Evolutionary conservation across 768 basidiomycete species (phyloP), one percentile per base, ranked within the genome.

Genomic region (Xanthoconium stramineum): DNA sequence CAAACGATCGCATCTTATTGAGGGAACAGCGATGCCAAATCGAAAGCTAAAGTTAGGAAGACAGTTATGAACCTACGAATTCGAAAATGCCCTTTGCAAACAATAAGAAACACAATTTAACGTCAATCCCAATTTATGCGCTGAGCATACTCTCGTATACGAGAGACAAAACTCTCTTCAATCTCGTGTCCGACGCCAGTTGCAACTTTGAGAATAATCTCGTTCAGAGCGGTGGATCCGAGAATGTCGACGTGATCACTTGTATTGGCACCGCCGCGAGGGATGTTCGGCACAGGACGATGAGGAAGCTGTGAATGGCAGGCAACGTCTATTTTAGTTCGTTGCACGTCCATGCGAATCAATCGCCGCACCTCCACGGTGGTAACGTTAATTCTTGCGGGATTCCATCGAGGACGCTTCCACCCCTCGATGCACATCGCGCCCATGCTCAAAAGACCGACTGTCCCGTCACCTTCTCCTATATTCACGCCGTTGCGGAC

Each of bases 371-470:
- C 89, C 83, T 95, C 93, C 53, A 94, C 84, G 15, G 94, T 96
- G 28, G 85, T 83, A 47, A 98, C 75, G 62, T 84, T 81, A 67
- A 97, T 93, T n/a, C 88, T 81, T 13, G 84, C 88, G 1, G 96
- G 96, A 71, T 98, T 98, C 92, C 93, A 98, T 52, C 86, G 78
- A 58, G 80, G 80, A 54, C 85, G 78, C 70, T 89, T 90, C 96
- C 95, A 97, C 8, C 95, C 96, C 66, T 94, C 92, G 12, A 89
- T 86, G 65, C 96, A 98, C 94, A 98, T 97, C n/a, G 90, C 85
- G 15, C 94, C 96, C 51, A 94, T 77, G 61, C 89, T 91, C 35
- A 95, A 65, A 40, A 94, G 73, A 62, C 85, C 84, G 24, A 94
- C 94, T 3, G 97, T 98, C 13, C 97, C 96, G 69, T 98, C 97